Conservation (phyloP, 306 rosid species). For the Dalbergia cochinchinensis region DNA sequence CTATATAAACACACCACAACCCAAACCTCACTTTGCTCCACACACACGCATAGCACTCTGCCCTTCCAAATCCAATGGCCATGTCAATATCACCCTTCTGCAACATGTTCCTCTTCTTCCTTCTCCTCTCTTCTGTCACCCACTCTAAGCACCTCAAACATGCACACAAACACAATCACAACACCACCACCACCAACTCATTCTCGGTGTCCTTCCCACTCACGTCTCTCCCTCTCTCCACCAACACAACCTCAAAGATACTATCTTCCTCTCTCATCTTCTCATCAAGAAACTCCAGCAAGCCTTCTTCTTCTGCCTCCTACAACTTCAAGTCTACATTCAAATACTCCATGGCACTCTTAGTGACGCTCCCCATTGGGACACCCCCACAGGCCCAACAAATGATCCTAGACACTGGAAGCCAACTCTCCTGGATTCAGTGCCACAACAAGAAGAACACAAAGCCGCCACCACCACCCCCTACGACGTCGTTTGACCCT, state of each 20-base stretch:
- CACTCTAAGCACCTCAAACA: conserved; percentile 3
- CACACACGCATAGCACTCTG: neutral
- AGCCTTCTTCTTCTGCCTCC: conserved; percentile 17
- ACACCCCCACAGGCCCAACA: conserved; percentile 86
- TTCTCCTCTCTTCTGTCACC: neutral
- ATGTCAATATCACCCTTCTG: conserved; percentile 40
- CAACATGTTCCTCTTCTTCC: conserved; percentile 40
- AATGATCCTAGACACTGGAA: conserved; percentile 86
- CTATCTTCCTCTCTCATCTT: conserved; percentile 44
- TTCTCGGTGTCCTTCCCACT: conserved; percentile 70
- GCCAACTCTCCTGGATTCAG: conserved; percentile 91
- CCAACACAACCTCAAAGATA: conserved; percentile 42
- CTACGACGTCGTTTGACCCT: conserved; percentile 75
- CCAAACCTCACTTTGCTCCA: neutral
- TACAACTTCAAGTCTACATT: conserved; percentile 60
- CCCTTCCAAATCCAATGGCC: neutral
- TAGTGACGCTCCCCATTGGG: conserved; percentile 80
- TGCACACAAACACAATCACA: neutral
- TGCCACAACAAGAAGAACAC: conserved; percentile 52
- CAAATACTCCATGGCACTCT: conserved; percentile 72
- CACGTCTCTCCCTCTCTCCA: conserved; percentile 44
- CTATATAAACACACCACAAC: conserved; percentile 44
- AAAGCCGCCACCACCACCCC: conserved; percentile 35
- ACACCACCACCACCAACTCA: neutral
- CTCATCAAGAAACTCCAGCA: conserved; percentile 8